Percentiles rank a stretch among this genome's conserved stretches.
Evolutionary conservation across 257 asterid species (phyloP).

Genomic region (Solanum tarapatanum): DNA sequence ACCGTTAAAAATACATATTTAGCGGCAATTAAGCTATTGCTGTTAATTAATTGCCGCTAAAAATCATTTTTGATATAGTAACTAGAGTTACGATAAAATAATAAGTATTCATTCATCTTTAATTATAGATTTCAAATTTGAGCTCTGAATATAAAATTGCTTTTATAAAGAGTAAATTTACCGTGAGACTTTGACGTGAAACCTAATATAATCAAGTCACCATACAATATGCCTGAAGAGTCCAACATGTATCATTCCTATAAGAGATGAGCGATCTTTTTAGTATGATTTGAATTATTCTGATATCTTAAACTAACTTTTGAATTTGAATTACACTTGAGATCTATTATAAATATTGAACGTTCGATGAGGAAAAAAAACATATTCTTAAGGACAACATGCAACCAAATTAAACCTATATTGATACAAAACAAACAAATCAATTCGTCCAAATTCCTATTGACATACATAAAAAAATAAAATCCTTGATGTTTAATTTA

Average conservation of each 20-base stretch:
- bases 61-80: too few relatives aligned
- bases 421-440: background rate
- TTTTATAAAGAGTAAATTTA: too few relatives aligned
- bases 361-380: background rate
- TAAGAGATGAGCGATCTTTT: background rate
- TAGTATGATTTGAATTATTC: too few relatives aligned
- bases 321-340: background rate
- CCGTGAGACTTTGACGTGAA: background rate
- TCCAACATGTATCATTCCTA: background rate
- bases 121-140: too few relatives aligned
- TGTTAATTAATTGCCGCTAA: background rate
- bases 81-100: background rate
- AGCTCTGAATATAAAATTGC: too few relatives aligned
- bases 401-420: background rate
- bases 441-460: background rate
- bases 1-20: too few relatives aligned
- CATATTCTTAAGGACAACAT: too few relatives aligned
- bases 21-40: too few relatives aligned
- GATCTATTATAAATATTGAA: too few relatives aligned
- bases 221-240: background rate
- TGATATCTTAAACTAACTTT: too few relatives aligned
- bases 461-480: background rate
- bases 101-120: too few relatives aligned
- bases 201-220: too few relatives aligned
- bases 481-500: background rate